Percentiles rank a stretch among this genome's conserved stretches.
These are phyloP conservation scores for Diplodia seriata DNA, from an alignment of 2,329 filamentous ascomycete species.

Conservation along the genomic window DNA sequence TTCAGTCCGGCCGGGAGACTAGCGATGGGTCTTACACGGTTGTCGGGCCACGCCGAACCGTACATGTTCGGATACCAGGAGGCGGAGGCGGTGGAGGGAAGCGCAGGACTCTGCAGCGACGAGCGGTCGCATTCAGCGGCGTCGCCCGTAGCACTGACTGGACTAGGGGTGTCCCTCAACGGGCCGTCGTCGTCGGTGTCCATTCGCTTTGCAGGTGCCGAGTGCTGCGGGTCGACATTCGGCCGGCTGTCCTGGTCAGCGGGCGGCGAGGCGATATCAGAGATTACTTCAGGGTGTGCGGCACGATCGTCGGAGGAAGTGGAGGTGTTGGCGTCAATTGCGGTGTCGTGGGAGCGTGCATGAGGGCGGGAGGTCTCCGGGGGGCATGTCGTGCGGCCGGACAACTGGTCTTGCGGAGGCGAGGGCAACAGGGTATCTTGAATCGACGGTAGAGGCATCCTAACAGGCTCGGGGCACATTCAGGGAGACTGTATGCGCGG, in stretches of 20 bases:
- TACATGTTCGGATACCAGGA: slow-evolving; percentile 37
- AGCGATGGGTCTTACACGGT: slow-evolving; percentile 41
- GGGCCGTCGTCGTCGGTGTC: slow-evolving; percentile 45
- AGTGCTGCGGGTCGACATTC: slow-evolving; percentile 36
- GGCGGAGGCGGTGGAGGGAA: slow-evolving; percentile 39
- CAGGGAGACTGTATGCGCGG: slow-evolving; percentile 28
- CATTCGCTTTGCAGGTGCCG: slow-evolving; percentile 42
- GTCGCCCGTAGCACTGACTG: slow-evolving; percentile 47
- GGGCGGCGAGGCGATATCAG: slow-evolving; percentile 40
- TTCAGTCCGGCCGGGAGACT: background rate
- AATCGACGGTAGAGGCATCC: slow-evolving; percentile 59
- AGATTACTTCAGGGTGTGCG: slow-evolving; percentile 24
- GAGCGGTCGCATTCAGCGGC: slow-evolving; percentile 44
- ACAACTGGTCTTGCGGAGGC: slow-evolving; percentile 51
- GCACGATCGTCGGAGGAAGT: slow-evolving; percentile 19
- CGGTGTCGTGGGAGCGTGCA: slow-evolving; percentile 22
- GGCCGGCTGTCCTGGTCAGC: slow-evolving; percentile 38
- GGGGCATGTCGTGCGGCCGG: slow-evolving; percentile 58
- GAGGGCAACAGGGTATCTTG: slow-evolving; percentile 52
- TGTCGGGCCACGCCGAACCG: slow-evolving; percentile 44
- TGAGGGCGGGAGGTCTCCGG: slow-evolving; percentile 51
- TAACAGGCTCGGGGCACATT: slow-evolving; percentile 34
- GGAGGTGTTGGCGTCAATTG: slow-evolving; percentile 25
- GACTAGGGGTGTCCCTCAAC: slow-evolving; percentile 47
- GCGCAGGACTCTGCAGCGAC: slow-evolving; percentile 42